Conservation (phyloP, 257 asterid genomes). For the Solanum infundibuliforme region DNA sequence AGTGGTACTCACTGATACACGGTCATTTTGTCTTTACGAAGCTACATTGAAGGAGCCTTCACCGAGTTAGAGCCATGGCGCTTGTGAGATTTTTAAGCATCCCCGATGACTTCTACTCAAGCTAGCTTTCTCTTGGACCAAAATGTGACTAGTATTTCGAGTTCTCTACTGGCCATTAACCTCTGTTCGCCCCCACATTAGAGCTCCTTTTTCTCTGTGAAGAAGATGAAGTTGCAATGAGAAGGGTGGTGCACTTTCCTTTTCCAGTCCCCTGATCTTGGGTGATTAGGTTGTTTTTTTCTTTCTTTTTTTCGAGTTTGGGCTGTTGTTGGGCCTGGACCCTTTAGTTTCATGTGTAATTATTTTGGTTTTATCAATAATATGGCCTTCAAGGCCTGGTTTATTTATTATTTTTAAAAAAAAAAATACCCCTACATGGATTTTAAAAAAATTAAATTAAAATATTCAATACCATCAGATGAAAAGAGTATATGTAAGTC, state of each 20-base stretch:
- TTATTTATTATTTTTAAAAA: too few species aligned
- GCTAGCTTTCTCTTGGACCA: background rate
- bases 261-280: background rate
- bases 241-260: background rate
- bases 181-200: background rate
- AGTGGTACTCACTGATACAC: too few species aligned
- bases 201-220: background rate
- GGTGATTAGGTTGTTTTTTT: too few species aligned
- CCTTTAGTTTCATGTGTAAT: background rate
- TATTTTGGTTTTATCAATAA: background rate
- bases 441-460: too few species aligned
- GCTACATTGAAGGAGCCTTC: background rate
- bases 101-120: background rate
- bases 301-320: background rate
- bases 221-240: background rate
- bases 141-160: background rate
- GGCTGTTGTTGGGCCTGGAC: background rate
- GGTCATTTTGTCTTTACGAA: background rate
- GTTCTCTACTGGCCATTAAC: background rate
- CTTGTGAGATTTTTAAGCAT: background rate
- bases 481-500: background rate
- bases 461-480: background rate
- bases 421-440: background rate
- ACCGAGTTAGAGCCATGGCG: background rate
- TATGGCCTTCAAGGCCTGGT: background rate